A percentile compares a stretch with the other conserved stretches of the same genome.
Evolutionary conservation across 371 early-diverging fungal species (phyloP).

Genomic region (Zychaea mexicana): DNA sequence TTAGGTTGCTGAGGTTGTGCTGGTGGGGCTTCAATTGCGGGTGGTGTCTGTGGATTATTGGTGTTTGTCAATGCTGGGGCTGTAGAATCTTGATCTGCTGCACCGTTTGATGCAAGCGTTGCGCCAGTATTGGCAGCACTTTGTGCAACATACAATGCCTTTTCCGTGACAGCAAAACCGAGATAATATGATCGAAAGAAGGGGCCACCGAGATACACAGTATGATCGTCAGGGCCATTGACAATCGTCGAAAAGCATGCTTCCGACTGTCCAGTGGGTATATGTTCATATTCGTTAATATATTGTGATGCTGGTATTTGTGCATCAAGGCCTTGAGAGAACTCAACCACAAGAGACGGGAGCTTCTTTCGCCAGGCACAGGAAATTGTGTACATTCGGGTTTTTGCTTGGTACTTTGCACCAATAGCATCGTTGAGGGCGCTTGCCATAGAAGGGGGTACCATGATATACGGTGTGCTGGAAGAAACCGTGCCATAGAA

Average conservation of each 20-base stretch:
- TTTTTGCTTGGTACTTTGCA: conserved; percentile 14
- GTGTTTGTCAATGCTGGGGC: too few relatives aligned
- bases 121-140: conserved; percentile 15
- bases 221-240: conserved; percentile 15
- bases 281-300: conserved; percentile 16
- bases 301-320: conserved; percentile 28
- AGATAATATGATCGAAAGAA: conserved; percentile 39
- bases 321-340: conserved; percentile 23
- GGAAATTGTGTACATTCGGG: conserved; percentile 21
- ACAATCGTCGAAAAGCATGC: conserved; percentile 29
- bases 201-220: conserved; percentile 33
- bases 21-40: too few relatives aligned
- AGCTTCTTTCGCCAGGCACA: conserved; percentile 16
- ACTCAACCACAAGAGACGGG: conserved; percentile 21
- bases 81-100: too few relatives aligned
- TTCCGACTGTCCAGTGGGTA: conserved; percentile 8
- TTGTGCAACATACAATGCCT: conserved; percentile 20
- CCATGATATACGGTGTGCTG: conserved; percentile 24
- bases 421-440: conserved; percentile 24
- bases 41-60: not conserved
- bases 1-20: too few relatives aligned
- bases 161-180: conserved; percentile 14
- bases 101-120: not conserved
- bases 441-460: conserved; percentile 21
- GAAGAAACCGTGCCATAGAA: conserved; percentile 22